Conservation (phyloP, 495 filamentous ascomycete species). For the Acidiella bohemica region DNA sequence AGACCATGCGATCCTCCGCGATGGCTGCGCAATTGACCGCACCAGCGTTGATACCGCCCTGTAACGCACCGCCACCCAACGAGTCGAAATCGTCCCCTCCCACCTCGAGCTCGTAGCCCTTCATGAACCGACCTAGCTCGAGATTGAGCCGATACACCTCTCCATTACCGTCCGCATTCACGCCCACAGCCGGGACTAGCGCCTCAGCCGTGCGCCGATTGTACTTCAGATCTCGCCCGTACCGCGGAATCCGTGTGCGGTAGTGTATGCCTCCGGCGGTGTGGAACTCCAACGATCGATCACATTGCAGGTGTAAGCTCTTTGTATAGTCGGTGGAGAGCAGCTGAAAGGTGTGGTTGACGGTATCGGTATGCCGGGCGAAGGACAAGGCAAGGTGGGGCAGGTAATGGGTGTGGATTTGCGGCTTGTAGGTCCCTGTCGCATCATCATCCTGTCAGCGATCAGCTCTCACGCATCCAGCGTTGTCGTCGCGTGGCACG, state of each 20-base stretch:
- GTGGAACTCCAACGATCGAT: conserved; percentile 88
- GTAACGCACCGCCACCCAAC: conserved; percentile 50
- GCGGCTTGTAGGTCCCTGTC: conserved; percentile 77
- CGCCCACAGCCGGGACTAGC: conserved; percentile 73
- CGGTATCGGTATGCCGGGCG: conserved; percentile 76
- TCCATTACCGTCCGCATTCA: conserved; percentile 68
- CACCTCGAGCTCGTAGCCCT: conserved; percentile 66
- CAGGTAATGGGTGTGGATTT: conserved; percentile 90
- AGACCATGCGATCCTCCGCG: conserved; percentile 86
- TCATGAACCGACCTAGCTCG: conserved; percentile 82
- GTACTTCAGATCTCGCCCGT: conserved; percentile 80
- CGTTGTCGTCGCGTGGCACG: not conserved
- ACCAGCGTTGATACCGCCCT: conserved; percentile 69
- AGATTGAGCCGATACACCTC: conserved; percentile 90
- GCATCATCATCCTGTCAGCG: conserved; percentile 7
- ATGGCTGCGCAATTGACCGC: conserved; percentile 81
- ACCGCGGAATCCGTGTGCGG: conserved; percentile 72
- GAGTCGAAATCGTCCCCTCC: conserved; percentile 63
- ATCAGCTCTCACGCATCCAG: conserved; percentile 5
- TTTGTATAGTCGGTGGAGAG: conserved; percentile 93
- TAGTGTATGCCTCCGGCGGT: conserved; percentile 83
- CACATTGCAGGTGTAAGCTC: conserved; percentile 81
- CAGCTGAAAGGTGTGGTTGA: conserved; percentile 88
- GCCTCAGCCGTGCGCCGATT: conserved; percentile 76
- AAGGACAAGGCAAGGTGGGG: conserved; percentile 87